Evolutionary conservation across 345 rosid species (phyloP), one percentile per base, ranked within the genome.

Genomic region (Eucalyptus curtisii): DNA sequence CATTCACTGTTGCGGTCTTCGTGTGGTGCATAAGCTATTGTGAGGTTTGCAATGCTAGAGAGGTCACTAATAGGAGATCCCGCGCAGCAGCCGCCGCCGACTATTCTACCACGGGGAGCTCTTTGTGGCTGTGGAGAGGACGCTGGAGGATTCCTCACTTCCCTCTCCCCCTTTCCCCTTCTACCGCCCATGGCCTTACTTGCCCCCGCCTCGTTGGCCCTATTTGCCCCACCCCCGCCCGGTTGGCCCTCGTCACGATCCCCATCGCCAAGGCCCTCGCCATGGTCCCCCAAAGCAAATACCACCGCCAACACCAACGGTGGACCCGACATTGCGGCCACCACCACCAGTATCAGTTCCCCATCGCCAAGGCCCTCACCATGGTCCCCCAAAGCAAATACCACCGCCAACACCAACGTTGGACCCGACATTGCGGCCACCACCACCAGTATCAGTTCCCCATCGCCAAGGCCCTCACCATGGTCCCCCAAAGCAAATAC

Each of bases 71-170:
- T 10, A 0, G 14, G 45, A 37, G 81, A 37, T 71, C 27, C 14
- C 4, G 14, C 0, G 8, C 13, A 37, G 45, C 45, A 19, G 14
- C 45, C 1, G 14, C 45, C 14, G 2, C 3, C 6, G 12, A 0
- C 4, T 8, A 10, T 71, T 37, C 81, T 44, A 37, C 44, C 14
- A 22, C 5, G 0, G 1, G 13, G 45, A 71, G 81, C 45, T 37
- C 81, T 71, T 19, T 71, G 1, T 71, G 81, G 81, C 2, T 64
- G 37, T 71, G 81, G 81, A 71, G 81, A 37, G 81, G 81, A 71
- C 8, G 45, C 4, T 71, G 81, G 81, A 10, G 81, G 45, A 37
- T 20, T 37, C 45, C 81, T 71, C 22, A 10, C 27, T 5, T 71
- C 45, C 81, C 81, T 71, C 81, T 20, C 45, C 81, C 2, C 81